Conservation (phyloP, 352 stramenopile species). For the Phytophthora lateralis region DNA sequence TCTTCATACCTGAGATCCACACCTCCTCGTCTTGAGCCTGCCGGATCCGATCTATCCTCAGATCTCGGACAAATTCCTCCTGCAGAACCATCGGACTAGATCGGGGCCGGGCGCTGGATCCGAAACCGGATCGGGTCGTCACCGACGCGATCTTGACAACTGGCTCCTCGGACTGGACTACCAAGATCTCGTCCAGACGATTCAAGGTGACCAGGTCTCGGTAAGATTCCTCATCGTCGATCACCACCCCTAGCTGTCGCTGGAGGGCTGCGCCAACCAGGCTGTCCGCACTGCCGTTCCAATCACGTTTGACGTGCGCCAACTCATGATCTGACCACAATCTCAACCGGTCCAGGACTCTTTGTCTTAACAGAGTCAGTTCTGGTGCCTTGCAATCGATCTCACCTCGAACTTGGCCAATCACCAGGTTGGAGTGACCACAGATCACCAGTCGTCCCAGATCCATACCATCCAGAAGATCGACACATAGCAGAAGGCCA, state of each 20-base stretch:
- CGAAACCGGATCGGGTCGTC: background rate
- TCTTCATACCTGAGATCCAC: constrained; percentile 1
- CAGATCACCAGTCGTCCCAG: background rate
- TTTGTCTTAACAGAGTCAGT: background rate
- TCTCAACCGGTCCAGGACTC: background rate
- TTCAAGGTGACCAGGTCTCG: constrained; percentile 6
- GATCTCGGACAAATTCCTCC: background rate
- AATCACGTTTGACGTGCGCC: constrained; percentile 1
- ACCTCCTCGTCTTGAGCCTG: constrained; percentile 6
- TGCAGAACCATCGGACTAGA: background rate
- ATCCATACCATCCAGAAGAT: background rate
- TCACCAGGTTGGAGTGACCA: constrained; percentile 6
- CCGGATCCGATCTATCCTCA: background rate
- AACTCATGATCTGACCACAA: background rate
- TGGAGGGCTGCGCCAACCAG: background rate
- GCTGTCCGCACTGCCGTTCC: constrained; percentile 2
- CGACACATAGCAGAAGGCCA: constrained; percentile 2
- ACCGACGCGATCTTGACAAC: background rate
- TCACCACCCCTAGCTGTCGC: background rate
- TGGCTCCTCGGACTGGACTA: background rate
- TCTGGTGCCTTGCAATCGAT: constrained; percentile 17
- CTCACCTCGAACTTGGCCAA: constrained; percentile 6
- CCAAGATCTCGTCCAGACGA: constrained; percentile 1
- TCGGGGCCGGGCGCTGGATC: background rate
- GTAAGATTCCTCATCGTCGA: background rate